phyloP scores from a whole-genome alignment of 2,329 filamentous ascomycete species.

The Nemania serpens region DNA sequence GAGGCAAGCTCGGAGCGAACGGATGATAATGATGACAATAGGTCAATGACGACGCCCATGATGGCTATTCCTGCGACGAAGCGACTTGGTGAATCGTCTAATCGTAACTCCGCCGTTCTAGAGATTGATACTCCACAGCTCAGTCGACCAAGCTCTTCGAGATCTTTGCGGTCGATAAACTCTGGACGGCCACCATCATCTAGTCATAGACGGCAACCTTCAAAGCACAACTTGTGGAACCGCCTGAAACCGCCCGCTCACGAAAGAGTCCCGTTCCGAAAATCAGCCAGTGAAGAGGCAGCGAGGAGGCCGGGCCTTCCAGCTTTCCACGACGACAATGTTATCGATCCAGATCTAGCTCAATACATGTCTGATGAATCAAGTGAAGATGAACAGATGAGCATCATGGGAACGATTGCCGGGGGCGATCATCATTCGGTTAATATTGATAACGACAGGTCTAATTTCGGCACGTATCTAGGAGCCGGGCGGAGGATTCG shows the following conservation, averaged over 20 bases:
- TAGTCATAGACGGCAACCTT: slow-evolving; percentile 83
- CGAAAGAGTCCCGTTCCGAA: slow-evolving; percentile 87
- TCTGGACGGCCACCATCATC: slow-evolving; percentile 74
- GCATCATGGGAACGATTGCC: slow-evolving; percentile 78
- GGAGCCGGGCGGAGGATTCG: slow-evolving; percentile 77
- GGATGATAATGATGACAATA: slow-evolving; percentile 53
- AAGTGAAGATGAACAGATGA: slow-evolving; percentile 89
- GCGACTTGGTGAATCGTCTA: slow-evolving; percentile 72
- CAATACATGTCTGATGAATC: slow-evolving; percentile 96
- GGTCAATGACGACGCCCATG: slow-evolving; percentile 68
- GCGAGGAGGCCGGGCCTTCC: slow-evolving; percentile 71
- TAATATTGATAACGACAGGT: slow-evolving; percentile 74
- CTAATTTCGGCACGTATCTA: slow-evolving; percentile 73
- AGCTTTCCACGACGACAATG: slow-evolving; percentile 97
- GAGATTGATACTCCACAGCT: slow-evolving; percentile 87
- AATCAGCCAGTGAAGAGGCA: slow-evolving; percentile 68
- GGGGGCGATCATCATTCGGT: slow-evolving; percentile 66
- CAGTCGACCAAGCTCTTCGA: slow-evolving; percentile 89
- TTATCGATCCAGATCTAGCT: slow-evolving; percentile 94
- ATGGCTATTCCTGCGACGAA: slow-evolving; percentile 72
- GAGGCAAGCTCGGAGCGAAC: slow-evolving; percentile 48
- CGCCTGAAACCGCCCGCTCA: slow-evolving; percentile 74
- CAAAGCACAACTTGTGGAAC: slow-evolving; percentile 81
- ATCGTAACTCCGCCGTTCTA: slow-evolving; percentile 83
- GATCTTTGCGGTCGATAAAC: slow-evolving; percentile 79